Evolutionary conservation across 176 grass and related monocot species (phyloP).

Genomic region (Thalia dealbata): DNA sequence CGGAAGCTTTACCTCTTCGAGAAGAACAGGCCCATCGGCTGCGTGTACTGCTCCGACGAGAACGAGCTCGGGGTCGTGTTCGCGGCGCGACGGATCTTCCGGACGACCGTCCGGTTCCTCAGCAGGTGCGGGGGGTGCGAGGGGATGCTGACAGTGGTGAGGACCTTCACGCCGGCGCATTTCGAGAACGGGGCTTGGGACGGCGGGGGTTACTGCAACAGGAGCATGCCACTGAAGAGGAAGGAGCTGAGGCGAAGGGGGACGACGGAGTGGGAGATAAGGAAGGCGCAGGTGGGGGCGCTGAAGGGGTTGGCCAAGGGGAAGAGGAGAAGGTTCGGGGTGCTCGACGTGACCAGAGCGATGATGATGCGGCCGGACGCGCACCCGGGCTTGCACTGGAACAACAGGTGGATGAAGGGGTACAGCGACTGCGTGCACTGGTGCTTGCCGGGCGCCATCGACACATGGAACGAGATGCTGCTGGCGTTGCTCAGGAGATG

Average conservation of each 20-base stretch:
- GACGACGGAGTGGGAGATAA: conserved; percentile 42
- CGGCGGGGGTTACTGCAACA: conserved; percentile 56
- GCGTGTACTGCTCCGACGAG: conserved; percentile 45
- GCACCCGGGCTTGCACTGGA: conserved; percentile 21
- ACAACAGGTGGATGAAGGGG: conserved; percentile 16
- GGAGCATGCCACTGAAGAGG: conserved; percentile 34
- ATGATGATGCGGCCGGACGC: conserved; percentile 29
- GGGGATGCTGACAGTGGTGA: conserved; percentile 38
- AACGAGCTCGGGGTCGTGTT: conserved; percentile 34
- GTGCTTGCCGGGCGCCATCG: conserved; percentile 33
- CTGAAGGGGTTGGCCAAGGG: conserved; percentile 6
- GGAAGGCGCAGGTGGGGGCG: conserved; percentile 49
- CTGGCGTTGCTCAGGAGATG: conserved; percentile 3
- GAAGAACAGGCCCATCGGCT: conserved; percentile 42
- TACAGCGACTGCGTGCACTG: conserved; percentile 28
- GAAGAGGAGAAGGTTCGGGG: conserved; percentile 22
- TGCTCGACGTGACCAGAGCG: conserved; percentile 29
- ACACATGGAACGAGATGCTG: conserved; percentile 32
- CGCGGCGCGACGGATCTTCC: conserved; percentile 34
- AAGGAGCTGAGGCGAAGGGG: conserved; percentile 19
- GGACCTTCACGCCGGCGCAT: conserved; percentile 52
- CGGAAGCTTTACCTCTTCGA: conserved; percentile 49
- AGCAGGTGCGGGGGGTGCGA: conserved; percentile 25
- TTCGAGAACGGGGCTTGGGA: conserved; percentile 72
- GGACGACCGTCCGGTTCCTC: conserved; percentile 34